These are phyloP conservation scores for Centaurea solstitialis DNA, from an alignment of 129 eudicot genomes.

Conservation along the genomic window DNA sequence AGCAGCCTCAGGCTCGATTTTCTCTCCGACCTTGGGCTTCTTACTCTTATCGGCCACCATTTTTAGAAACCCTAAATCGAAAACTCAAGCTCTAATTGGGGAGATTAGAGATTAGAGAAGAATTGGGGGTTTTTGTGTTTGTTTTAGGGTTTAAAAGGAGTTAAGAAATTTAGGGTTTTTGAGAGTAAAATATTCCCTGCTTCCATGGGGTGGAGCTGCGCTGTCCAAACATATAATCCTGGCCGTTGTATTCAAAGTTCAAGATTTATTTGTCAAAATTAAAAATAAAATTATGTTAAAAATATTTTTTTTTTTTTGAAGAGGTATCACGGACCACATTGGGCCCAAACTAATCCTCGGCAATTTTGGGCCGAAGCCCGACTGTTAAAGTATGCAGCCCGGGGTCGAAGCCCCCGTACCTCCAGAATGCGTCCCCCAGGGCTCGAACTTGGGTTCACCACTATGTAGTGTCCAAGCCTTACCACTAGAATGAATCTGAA, in stretches of 20 bases:
- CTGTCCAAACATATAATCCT: slow-evolving; percentile 7
- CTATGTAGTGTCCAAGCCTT: no score
- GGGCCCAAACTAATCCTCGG: no score
- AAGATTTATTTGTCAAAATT: background rate
- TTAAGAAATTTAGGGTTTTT: slow-evolving; percentile 42
- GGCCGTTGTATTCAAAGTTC: slow-evolving; percentile 14
- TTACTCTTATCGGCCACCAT: slow-evolving; percentile 86
- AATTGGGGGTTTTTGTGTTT: slow-evolving; percentile 7
- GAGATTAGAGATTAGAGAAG: background rate
- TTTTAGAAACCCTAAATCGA: slow-evolving; percentile 10
- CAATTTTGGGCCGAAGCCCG: no score
- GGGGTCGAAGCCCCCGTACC: no score
- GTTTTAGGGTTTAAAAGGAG: slow-evolving; percentile 51
- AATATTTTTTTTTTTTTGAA: no score
- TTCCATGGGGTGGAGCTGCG: background rate
- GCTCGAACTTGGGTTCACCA: no score
- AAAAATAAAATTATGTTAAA: background rate
- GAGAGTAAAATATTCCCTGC: slow-evolving; percentile 11
- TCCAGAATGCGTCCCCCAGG: no score
- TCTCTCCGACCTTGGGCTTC: slow-evolving; percentile 57
- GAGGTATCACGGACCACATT: no score
- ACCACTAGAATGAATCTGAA: no score
- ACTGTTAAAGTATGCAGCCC: no score
- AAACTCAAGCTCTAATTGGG: slow-evolving; percentile 9
- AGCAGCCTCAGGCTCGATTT: slow-evolving; percentile 46